Evolutionary conservation across 805 yeast genomes (phyloP).

Genomic region (Starmerella bacillaris): DNA sequence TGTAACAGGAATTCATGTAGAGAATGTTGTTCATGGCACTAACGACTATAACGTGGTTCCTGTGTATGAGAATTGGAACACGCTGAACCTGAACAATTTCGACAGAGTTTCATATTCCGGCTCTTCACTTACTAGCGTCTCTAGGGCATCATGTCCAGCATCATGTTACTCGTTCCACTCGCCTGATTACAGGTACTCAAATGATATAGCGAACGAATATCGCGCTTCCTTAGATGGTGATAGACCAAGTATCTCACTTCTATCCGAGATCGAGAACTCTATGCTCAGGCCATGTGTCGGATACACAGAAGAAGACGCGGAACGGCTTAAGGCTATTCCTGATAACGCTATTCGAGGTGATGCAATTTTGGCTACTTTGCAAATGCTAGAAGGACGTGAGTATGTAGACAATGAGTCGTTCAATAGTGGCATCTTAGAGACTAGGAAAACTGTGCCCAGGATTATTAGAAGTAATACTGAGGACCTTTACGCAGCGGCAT

Average conservation of each 20-base stretch:
- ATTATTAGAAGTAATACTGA: not conserved
- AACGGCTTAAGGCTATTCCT: conserved; percentile 67
- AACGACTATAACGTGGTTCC: not conserved
- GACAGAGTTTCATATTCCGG: conserved; percentile 11
- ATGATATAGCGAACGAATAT: not conserved
- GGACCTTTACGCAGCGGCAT: not conserved
- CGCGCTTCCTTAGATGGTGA: not conserved
- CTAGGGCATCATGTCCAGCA: conserved; percentile 7
- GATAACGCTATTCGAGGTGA: conserved; percentile 54
- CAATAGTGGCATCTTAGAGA: not conserved
- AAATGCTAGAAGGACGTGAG: conserved; percentile 55
- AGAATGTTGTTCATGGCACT: too few relatives aligned
- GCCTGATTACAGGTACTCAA: too few relatives aligned
- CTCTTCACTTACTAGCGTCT: conserved; percentile 11
- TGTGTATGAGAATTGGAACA: conserved; percentile 4
- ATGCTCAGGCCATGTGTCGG: conserved; percentile 25
- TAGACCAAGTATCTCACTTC: conserved; percentile 13
- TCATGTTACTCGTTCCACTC: too few relatives aligned
- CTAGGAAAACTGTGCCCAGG: not conserved
- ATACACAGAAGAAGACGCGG: conserved; percentile 39
- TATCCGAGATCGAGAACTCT: conserved; percentile 17
- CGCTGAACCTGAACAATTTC: conserved; percentile 6
- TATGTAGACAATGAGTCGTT: too few relatives aligned
- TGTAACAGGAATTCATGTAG: too few relatives aligned
- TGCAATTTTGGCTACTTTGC: conserved; percentile 57